These are phyloP conservation scores for Emmonsiellopsis sp. DNA, from an alignment of 2,329 filamentous ascomycete species.

Conservation along the genomic window DNA sequence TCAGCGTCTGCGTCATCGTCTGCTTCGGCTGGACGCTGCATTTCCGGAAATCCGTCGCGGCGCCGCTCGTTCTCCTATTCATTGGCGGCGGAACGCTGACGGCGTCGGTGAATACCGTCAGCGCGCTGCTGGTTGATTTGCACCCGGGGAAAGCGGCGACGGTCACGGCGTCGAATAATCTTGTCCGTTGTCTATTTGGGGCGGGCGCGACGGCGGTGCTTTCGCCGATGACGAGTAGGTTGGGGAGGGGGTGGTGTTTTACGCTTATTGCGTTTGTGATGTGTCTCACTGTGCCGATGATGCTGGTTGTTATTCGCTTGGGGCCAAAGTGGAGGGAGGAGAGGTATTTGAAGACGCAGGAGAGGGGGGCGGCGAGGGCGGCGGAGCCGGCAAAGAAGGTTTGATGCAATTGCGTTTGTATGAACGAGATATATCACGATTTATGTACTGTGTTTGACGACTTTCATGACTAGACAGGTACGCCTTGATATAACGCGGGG, in stretches of 20 bases:
- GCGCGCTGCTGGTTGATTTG: constrained; percentile 46
- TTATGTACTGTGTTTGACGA: too few relatives aligned
- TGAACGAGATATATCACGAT: too few relatives aligned
- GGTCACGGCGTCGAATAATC: constrained; percentile 45
- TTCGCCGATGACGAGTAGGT: constrained; percentile 26
- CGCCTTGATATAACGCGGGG: too few relatives aligned
- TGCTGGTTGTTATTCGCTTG: constrained; percentile 18
- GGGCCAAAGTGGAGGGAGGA: constrained; percentile 22
- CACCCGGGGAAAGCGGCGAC: constrained; percentile 42
- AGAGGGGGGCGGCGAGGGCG: constrained; percentile 6
- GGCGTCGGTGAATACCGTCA: constrained; percentile 39
- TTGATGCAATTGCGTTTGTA: too few relatives aligned
- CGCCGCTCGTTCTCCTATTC: constrained; percentile 43
- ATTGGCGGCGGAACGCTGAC: constrained; percentile 42
- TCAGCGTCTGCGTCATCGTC: constrained; percentile 18
- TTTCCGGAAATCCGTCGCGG: constrained; percentile 37
- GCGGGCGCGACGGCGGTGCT: constrained; percentile 41
- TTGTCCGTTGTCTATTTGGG: constrained; percentile 43
- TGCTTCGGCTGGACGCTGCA: constrained; percentile 46
- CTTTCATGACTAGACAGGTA: too few relatives aligned
- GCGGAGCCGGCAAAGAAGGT: not conserved
- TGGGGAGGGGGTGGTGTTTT: constrained; percentile 35
- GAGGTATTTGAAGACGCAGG: constrained; percentile 9
- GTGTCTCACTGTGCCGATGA: constrained; percentile 23
- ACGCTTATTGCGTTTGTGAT: constrained; percentile 29